Base-by-base conservation (phyloP, 495 filamentous ascomycete species). In the Daldinia bambusicola region DNA sequence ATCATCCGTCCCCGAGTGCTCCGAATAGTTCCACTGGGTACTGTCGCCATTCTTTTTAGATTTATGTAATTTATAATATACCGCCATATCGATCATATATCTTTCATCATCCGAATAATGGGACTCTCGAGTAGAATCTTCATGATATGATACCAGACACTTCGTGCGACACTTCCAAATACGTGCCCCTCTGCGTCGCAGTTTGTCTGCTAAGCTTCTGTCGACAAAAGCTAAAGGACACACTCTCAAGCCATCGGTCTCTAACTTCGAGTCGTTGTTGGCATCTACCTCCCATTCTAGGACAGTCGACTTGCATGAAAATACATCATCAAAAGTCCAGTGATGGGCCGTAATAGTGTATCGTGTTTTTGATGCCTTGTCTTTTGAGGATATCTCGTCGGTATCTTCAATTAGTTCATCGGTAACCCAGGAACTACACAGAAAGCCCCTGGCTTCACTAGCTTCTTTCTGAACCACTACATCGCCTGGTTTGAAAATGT, bases 41-140 rank as follows among this genome's bases (percentile, higher is more conserved):
- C 14, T 22, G 6, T 30, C 18, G 5, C 18, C 6, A 12, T 30
- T 22, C 34, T 13, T 37, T 1, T 57, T 22, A 38, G 7, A 37
- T 7, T 48, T 22, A 26, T 66, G 62, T 1, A 66, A 18, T 20
- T 50, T 34, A 13, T 32, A 38, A 36, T 58, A 66, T 7, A 50
- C 37, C 13, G 14, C 31, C 30, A 57, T 31, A 51, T 66, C 62
- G 52, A 66, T 58, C 37, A 66, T 58, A 13, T 34, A 66, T 9
- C 62, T 40, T 45, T 66, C 62, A 8, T 51, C 40, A 4, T 30
- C 41, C 6, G 58, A 22, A 10, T 50, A 9, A 36, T 66, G 63
- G 18, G 13, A 55, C 6, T 58, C 18, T 2, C 53, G 37, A 34
- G 13, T 26, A 30, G 2, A 4, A 38, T 45, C 50, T 20, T 55